Evolutionary conservation across 495 filamentous ascomycete genomes (phyloP).

Genomic region (Penicilliopsis zonata): DNA sequence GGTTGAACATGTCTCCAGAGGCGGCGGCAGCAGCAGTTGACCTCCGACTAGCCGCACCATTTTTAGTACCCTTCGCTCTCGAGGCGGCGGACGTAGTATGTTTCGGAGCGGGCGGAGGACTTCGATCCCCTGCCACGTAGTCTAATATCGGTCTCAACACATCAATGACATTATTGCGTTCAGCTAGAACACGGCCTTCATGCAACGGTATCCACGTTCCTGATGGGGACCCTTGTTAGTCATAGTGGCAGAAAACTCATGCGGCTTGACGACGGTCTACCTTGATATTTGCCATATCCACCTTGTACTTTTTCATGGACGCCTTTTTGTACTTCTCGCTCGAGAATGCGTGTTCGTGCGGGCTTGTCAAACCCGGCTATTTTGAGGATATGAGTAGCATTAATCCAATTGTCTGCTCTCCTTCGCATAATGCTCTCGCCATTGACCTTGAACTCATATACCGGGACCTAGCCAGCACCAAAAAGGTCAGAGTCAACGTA

Average conservation of each 20-base stretch:
- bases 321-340: constrained; percentile 93
- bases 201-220: constrained; percentile 94
- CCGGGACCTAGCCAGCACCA: constrained; percentile 52
- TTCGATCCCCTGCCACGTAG: constrained; percentile 69
- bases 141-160: constrained; percentile 82
- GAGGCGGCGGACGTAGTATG: constrained; percentile 61
- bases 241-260: not conserved
- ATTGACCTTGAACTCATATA: constrained; percentile 77
- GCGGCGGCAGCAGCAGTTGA: constrained; percentile 14
- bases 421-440: constrained; percentile 82
- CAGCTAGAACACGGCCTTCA: constrained; percentile 67
- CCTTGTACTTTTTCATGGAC: constrained; percentile 96
- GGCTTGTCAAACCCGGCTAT: constrained; percentile 79
- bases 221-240: constrained; percentile 14
- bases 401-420: constrained; percentile 79
- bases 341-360: constrained; percentile 82
- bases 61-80: constrained; percentile 55
- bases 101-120: constrained; percentile 87
- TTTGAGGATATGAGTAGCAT: constrained; percentile 93
- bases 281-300: constrained; percentile 98
- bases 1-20: constrained; percentile 27
- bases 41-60: constrained; percentile 16
- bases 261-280: constrained; percentile 29
- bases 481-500: constrained; percentile 1
- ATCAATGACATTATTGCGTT: constrained; percentile 72